Evolutionary conservation across 2,329 filamentous ascomycete species (phyloP).

Genomic region (Hansfordia pulvinata): DNA sequence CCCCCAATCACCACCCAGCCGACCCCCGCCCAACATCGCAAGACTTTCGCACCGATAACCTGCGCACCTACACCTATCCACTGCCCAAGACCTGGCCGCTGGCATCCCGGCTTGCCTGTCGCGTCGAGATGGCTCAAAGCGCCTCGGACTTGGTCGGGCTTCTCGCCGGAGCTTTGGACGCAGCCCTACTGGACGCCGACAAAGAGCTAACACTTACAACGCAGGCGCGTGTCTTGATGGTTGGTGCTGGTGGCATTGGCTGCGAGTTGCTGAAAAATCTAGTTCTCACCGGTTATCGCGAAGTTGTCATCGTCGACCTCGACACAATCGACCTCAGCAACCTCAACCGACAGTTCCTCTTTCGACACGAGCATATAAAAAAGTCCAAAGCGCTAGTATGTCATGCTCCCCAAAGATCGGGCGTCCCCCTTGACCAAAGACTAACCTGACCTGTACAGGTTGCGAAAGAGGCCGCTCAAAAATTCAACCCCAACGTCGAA

Average conservation of each 20-base stretch:
- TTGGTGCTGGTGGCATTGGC: conserved; percentile 92
- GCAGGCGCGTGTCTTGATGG: conserved; percentile 79
- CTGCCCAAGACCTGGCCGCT: too few relatives aligned
- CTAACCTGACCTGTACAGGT: conserved; percentile 39
- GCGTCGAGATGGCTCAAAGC: neutral
- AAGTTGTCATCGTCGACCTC: conserved; percentile 90
- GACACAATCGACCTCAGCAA: conserved; percentile 98
- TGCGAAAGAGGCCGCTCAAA: conserved; percentile 79
- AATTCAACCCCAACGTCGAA: conserved; percentile 79
- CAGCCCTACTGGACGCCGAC: conserved; percentile 1
- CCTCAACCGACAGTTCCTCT: conserved; percentile 93
- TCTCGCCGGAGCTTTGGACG: too few relatives aligned
- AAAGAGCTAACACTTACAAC: conserved; percentile 18
- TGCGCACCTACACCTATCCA: too few relatives aligned
- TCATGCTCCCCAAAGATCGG: conserved; percentile 7
- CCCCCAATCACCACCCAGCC: too few relatives aligned
- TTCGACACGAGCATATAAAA: conserved; percentile 94
- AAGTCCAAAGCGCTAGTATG: conserved; percentile 84
- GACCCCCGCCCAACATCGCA: too few relatives aligned
- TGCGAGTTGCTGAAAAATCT: conserved; percentile 97
- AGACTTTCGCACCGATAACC: too few relatives aligned
- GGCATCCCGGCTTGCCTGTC: neutral
- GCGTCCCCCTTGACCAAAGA: conserved; percentile 5
- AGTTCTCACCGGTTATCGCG: conserved; percentile 79
- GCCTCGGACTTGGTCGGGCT: too few relatives aligned